phyloP scores from a whole-genome alignment of 2,329 filamentous ascomycete genomes.

The Penicillium sp. region DNA sequence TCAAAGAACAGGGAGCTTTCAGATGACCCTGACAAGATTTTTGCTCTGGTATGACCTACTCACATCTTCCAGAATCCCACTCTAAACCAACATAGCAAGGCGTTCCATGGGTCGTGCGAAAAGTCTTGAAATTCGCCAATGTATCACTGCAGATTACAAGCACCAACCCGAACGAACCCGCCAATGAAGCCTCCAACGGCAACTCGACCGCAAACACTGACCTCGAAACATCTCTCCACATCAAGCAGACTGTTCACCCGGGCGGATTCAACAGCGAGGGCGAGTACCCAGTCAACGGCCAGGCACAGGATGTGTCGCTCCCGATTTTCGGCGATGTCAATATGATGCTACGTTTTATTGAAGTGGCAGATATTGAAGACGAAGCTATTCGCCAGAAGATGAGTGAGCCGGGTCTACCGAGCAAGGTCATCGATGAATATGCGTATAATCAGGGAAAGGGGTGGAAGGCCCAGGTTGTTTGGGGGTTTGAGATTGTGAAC shows the following conservation, averaged over 20 bases:
- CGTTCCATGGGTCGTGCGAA: constrained; percentile 15
- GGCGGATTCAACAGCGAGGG: constrained; percentile 16
- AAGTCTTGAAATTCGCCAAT: constrained; percentile 10
- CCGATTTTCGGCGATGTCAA: constrained; percentile 17
- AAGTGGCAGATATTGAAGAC: constrained; percentile 4
- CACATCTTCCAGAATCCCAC: too few species aligned
- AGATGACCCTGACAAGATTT: constrained; percentile 15
- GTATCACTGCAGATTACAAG: constrained; percentile 13
- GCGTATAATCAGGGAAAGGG: constrained; percentile 10
- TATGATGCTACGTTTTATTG: constrained; percentile 8
- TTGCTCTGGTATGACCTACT: constrained; percentile 10
- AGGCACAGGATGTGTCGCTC: constrained; percentile 5
- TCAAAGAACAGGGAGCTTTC: constrained; percentile 16
- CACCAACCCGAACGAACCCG: not conserved
- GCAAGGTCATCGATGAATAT: constrained; percentile 12
- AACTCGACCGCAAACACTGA: not conserved
- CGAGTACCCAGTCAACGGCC: constrained; percentile 11
- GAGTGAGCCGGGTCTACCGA: constrained; percentile 1
- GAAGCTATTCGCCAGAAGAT: constrained; percentile 6
- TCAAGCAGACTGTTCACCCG: constrained; percentile 14
- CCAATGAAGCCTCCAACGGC: not conserved
- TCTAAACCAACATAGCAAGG: constrained; percentile 14
- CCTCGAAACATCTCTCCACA: constrained; percentile 2
- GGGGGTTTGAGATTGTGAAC: constrained; percentile 16
- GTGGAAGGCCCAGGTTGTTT: constrained; percentile 16